Evolutionary conservation across 306 rosid species (phyloP).

Genomic region (Psophocarpus tetragonolobus): DNA sequence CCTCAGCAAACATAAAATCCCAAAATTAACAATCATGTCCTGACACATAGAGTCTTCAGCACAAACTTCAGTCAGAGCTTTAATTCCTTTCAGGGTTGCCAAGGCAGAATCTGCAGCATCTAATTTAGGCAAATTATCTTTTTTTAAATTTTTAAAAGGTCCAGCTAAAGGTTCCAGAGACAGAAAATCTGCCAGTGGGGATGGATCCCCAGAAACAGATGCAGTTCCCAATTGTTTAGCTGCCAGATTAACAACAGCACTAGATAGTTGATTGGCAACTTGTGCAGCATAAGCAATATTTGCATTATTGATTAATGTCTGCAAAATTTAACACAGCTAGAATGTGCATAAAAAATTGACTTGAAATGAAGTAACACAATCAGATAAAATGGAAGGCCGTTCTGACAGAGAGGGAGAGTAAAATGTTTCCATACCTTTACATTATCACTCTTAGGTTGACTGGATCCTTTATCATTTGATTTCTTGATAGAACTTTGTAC

Average conservation of each 20-base stretch:
- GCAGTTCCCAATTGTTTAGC: conserved; percentile 56
- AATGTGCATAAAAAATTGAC: conserved; percentile 22
- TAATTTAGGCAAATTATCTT: conserved; percentile 65
- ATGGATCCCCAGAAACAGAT: conserved; percentile 54
- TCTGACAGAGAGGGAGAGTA: neutral
- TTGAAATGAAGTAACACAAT: conserved; percentile 29
- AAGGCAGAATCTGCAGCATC: conserved; percentile 93
- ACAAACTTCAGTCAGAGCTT: conserved; percentile 86
- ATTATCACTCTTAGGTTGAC: conserved; percentile 63
- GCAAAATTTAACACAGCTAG: conserved; percentile 50
- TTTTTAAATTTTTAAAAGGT: conserved; percentile 65
- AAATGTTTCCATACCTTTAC: conserved; percentile 66
- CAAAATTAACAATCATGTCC: conserved; percentile 67
- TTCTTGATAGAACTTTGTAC: conserved; percentile 56
- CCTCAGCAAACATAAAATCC: conserved; percentile 81
- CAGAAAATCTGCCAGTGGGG: conserved; percentile 78
- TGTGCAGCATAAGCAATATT: conserved; percentile 77
- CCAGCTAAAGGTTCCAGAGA: conserved; percentile 76
- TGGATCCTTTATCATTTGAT: conserved; percentile 58
- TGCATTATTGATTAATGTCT: conserved; percentile 82
- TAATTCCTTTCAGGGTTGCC: conserved; percentile 91
- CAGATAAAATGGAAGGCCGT: conserved; percentile 20
- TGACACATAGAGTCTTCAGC: conserved; percentile 58
- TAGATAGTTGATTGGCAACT: conserved; percentile 70
- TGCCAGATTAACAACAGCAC: conserved; percentile 83